A percentile compares a stretch with the other conserved stretches of the same genome.
These are phyloP conservation scores for Croton setiger DNA, from an alignment of 441 rosid genomes.

Conservation along the genomic window DNA sequence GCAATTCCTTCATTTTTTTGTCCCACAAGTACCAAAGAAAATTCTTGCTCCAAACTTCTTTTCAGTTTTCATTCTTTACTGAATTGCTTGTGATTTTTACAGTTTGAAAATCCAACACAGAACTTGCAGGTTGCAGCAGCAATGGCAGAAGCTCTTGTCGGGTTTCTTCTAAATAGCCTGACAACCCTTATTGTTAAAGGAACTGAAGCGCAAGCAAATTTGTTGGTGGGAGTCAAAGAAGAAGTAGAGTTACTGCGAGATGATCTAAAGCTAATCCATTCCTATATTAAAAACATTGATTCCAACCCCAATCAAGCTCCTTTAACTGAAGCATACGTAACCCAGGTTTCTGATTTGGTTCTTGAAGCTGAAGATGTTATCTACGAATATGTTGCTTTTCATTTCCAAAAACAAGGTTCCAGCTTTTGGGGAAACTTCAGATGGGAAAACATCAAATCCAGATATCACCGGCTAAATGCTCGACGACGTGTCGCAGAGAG, in stretches of 20 bases:
- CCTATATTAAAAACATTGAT: not conserved
- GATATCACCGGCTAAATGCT: not conserved
- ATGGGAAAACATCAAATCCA: not conserved
- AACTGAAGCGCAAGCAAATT: not conserved
- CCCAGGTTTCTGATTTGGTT: not conserved
- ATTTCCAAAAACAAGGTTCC: not conserved
- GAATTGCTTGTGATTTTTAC: no score
- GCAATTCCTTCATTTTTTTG: no score
- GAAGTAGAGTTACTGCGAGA: not conserved
- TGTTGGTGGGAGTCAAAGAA: not conserved
- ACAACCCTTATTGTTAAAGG: not conserved
- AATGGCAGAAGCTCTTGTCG: not conserved
- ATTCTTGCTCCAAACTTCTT: no score
- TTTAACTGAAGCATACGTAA: not conserved
- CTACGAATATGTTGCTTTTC: not conserved
- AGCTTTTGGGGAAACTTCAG: not conserved
- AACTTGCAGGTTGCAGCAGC: not conserved
- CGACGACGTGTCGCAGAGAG: not conserved
- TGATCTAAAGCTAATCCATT: not conserved
- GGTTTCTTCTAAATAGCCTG: not conserved
- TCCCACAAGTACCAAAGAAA: no score
- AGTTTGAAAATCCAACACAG: no score
- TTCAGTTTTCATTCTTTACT: no score
- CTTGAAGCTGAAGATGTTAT: not conserved
- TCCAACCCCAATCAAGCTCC: not conserved